Evolutionary conservation across 306 rosid species (phyloP), one percentile per base, ranked within the genome.

Genomic region (Fragaria iinumae): DNA sequence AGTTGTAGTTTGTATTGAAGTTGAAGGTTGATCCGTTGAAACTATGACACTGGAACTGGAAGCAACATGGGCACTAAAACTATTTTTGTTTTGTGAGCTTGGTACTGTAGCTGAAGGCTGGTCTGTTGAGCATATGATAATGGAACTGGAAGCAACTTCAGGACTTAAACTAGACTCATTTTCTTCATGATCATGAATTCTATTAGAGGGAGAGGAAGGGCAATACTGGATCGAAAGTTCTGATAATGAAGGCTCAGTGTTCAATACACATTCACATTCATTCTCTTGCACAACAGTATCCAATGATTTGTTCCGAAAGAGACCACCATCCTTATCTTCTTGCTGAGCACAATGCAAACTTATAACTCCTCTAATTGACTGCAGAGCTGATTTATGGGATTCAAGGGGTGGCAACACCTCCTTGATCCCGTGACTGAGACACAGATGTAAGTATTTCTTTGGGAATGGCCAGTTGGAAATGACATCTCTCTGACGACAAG

Each of bases 371-470:
- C 87, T 67, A 65, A 79, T 74, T 52, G 86, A 65, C 39, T 81
- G 76, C 25, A 56, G 6, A 67, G 78, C 73, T 52, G 80, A 71
- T 47, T 39, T 60, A 68, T 70, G 80, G 39, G 49, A 34, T 45
- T 62, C 83, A 52, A 90, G 64, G 32, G 95, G 89, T 16, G 95
- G 90, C 73, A 90, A 74, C 76, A 83, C 88, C 72, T 86, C 78
- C 11, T 16, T 81, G 73, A 88, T 16, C 60, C 92, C 90, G n/a
- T 32, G 83, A 20, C 74, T 80, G 29, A 84, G 67, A 85, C 86
- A 83, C 78, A 88, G 57, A 6, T 82, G 82, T 83, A 90, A 72
- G 76, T 77, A 85, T 76, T 83, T 85, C 76, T 88, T 85, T 29
- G 78, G 76, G 74, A 88, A 88, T 44, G 92, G 95, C 95, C 95